These are phyloP conservation scores for Litsea cubeba DNA, from an alignment of 164 flowering plant species.

Conservation along the genomic window DNA sequence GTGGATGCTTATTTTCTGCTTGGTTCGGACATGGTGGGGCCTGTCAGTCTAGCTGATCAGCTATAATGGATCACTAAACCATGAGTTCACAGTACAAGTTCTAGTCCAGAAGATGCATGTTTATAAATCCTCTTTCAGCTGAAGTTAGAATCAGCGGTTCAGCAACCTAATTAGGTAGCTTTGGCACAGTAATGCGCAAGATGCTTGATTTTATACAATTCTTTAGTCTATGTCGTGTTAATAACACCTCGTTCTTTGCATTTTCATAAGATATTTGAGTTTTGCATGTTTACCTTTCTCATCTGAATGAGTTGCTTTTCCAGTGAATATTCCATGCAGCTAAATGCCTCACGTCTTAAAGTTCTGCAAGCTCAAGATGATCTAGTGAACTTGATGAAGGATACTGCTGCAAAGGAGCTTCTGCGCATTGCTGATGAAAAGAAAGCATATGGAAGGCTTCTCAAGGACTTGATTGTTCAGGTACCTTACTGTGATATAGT, in stretches of 20 bases:
- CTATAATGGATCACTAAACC: no score
- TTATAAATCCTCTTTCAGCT: no score
- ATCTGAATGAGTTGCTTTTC: constrained; percentile 12
- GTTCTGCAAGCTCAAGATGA: constrained; percentile 73
- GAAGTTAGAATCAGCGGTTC: no score
- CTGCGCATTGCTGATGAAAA: constrained; percentile 30
- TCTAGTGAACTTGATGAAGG: constrained; percentile 57
- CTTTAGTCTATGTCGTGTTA: no score
- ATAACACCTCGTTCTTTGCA: background rate
- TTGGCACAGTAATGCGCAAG: no score
- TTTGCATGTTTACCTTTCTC: background rate
- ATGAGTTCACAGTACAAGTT: no score
- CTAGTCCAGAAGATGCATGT: no score
- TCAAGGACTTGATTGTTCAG: constrained; percentile 57
- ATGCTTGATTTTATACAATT: no score
- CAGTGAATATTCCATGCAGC: constrained; percentile 79
- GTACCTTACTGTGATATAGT: constrained; percentile 15
- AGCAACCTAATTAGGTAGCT: no score
- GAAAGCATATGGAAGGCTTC: constrained; percentile 40
- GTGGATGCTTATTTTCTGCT: no score
- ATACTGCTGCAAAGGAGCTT: constrained; percentile 50
- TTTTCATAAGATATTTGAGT: background rate
- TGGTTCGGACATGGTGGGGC: no score
- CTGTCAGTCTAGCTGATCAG: no score
- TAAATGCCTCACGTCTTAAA: constrained; percentile 65